These are phyloP conservation scores for Amanita thiersii DNA, from an alignment of 768 basidiomycete genomes.

Conservation along the genomic window DNA sequence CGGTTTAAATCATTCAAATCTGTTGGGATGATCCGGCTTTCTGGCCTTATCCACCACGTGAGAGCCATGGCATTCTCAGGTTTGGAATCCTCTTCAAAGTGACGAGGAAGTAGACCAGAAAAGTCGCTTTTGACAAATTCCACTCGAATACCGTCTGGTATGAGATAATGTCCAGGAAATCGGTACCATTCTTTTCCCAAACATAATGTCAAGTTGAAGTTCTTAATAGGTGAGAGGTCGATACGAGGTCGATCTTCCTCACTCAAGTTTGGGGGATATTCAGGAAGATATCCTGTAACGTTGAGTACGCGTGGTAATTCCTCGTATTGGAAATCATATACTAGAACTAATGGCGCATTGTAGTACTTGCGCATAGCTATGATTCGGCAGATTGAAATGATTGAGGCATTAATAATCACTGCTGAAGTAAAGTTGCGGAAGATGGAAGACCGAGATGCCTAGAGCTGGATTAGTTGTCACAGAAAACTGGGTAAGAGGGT, in stretches of 20 bases:
- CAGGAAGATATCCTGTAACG: conserved; percentile 52
- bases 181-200: conserved; percentile 95
- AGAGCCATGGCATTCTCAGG: conserved; percentile 13
- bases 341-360: conserved; percentile 75
- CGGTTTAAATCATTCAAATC: conserved; percentile 85
- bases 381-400: conserved; percentile 75
- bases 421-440: conserved; percentile 73
- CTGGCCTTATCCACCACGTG: conserved; percentile 47
- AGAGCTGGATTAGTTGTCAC: conserved; percentile 2
- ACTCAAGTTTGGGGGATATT: conserved; percentile 24
- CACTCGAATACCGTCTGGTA: conserved; percentile 78
- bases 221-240: conserved; percentile 59
- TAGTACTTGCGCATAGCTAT: conserved; percentile 85
- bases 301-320: conserved; percentile 84
- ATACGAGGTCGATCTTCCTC: conserved; percentile 43
- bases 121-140: conserved; percentile 91
- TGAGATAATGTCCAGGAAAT: conserved; percentile 84
- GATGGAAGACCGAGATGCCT: conserved; percentile 72
- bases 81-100: conserved; percentile 48
- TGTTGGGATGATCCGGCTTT: conserved; percentile 50
- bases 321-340: conserved; percentile 58
- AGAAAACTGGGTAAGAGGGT: conserved; percentile 4
- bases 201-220: conserved; percentile 73
- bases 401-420: conserved; percentile 52
- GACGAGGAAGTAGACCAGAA: conserved; percentile 78